A percentile compares a stretch with the other conserved stretches of the same genome.
These are phyloP conservation scores for Typha latifolia DNA, from an alignment of 176 grass and related monocot genomes.

Conservation along the genomic window DNA sequence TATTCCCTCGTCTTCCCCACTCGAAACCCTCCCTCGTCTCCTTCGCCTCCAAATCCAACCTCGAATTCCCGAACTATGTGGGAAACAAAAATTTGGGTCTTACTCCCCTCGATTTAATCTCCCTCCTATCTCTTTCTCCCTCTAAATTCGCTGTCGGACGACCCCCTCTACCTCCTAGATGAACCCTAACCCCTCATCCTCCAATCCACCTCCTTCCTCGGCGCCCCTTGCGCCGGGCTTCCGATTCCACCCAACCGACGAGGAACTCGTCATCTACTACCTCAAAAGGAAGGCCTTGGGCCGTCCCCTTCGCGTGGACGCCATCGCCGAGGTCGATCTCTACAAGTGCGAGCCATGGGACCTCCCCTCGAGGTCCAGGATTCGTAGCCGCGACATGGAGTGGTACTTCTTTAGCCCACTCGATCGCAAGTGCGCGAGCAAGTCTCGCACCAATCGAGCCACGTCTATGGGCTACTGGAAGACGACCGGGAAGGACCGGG, in stretches of 20 bases:
- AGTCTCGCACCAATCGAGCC: conserved; percentile 73
- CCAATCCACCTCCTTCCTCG: conserved; percentile 8
- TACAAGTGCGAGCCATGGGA: conserved; percentile 94
- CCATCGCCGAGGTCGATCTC: conserved; percentile 86
- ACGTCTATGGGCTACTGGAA: conserved; percentile 84
- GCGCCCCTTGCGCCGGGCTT: conserved; percentile 48
- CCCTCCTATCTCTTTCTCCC: too few relatives aligned
- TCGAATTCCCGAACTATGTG: not conserved
- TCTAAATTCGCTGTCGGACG: conserved; percentile 46
- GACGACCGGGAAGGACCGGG: conserved; percentile 93
- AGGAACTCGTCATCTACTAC: conserved; percentile 80
- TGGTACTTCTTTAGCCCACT: conserved; percentile 93
- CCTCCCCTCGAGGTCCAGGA: conserved; percentile 58
- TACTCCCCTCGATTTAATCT: too few relatives aligned
- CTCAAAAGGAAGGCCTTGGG: conserved; percentile 55
- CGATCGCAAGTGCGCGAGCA: conserved; percentile 70
- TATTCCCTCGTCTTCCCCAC: too few relatives aligned
- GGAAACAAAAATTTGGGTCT: not conserved
- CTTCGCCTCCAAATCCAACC: not conserved
- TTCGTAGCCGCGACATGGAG: conserved; percentile 85
- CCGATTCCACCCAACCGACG: conserved; percentile 43
- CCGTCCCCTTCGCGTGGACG: conserved; percentile 53
- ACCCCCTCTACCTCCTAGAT: conserved; percentile 60
- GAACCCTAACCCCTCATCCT: conserved; percentile 2
- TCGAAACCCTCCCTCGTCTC: not conserved